Base-by-base conservation (phyloP, 139 green algal species). In the Micractinium conductrix region DNA sequence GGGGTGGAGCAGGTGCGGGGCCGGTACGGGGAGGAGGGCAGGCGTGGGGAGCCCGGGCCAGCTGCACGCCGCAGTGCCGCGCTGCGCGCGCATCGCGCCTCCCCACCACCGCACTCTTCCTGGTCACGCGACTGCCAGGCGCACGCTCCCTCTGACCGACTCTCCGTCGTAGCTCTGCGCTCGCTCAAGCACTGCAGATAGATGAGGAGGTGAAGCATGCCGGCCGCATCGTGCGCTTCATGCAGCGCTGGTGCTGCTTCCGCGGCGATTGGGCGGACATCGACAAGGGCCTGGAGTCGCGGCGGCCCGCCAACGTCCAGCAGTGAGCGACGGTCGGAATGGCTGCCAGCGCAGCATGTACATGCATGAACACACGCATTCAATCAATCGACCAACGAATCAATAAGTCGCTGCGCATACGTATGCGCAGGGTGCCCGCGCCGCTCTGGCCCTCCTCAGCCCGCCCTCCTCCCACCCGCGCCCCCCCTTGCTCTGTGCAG, bases 161-260 rank as follows among this genome's bases (percentile, higher is more conserved):
- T 78, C 9, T 30, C 24, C 40, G 14, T 22, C 28, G 17, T 6
- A 7, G 24, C 69, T 8, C 40, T 55, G 30, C 69, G 33, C 14
- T 33, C 38, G 7, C 30, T 26, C 30, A 48, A 12, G 24, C 16
- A 6, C 26, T n/a, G 30, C 75, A 88, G 79, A 82, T 88, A 21
- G 79, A 83, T 28, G 62, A 71, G 14, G 48, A 88, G 10, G 85
- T 89, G 73, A 42, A 81, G 40, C 83, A 87, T n/a, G 68, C 85
- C 5, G 44, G 55, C 28, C 81, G 85, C 45, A 55, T 89, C 42
- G 28, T 89, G 48, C 12, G 19, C 6, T 89, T 87, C 79, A 89
- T 89, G 85, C 30, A 24, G 37, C 73, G 85, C 44, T 79, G 35
- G 21, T 89, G 80, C 81, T 88, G 79, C 74, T 70, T 72, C 42